phyloP scores from a whole-genome alignment of 176 grass and related monocot species.

The Stipa capillata region DNA sequence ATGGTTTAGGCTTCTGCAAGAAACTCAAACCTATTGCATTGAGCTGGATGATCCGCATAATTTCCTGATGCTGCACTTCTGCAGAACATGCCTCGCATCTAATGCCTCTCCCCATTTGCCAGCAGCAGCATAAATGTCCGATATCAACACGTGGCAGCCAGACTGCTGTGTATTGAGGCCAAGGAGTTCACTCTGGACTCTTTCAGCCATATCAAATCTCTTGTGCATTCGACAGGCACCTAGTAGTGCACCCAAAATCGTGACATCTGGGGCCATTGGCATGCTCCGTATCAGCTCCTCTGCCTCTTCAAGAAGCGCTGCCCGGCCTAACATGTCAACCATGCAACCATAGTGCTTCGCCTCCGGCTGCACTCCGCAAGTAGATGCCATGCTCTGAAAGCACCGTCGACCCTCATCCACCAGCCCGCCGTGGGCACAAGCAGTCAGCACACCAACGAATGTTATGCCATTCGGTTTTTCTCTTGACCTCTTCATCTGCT shows the following conservation, averaged over 20 bases:
- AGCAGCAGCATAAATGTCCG: conserved; percentile 44
- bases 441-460: conserved; percentile 49
- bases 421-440: conserved; percentile 55
- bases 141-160: conserved; percentile 51
- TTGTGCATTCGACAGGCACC: conserved; percentile 50
- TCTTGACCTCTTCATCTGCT: conserved; percentile 43
- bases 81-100: conserved; percentile 34
- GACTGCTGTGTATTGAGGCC: conserved; percentile 14
- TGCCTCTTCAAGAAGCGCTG: conserved; percentile 65
- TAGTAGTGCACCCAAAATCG: conserved; percentile 50
- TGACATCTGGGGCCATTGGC: conserved; percentile 49
- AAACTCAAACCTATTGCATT: conserved; percentile 16
- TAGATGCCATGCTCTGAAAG: conserved; percentile 55
- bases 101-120: conserved; percentile 43
- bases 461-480: conserved; percentile 42
- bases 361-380: conserved; percentile 30
- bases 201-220: conserved; percentile 49
- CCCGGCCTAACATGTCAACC: conserved; percentile 64
- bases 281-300: conserved; percentile 45
- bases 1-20: background rate
- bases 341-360: conserved; percentile 74
- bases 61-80: conserved; percentile 35
- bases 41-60: conserved; percentile 39
- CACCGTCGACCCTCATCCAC: conserved; percentile 39
- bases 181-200: conserved; percentile 28